Evolutionary conservation across 106 monocot genomes (phyloP).

Genomic region (Ottelia alismoides): DNA sequence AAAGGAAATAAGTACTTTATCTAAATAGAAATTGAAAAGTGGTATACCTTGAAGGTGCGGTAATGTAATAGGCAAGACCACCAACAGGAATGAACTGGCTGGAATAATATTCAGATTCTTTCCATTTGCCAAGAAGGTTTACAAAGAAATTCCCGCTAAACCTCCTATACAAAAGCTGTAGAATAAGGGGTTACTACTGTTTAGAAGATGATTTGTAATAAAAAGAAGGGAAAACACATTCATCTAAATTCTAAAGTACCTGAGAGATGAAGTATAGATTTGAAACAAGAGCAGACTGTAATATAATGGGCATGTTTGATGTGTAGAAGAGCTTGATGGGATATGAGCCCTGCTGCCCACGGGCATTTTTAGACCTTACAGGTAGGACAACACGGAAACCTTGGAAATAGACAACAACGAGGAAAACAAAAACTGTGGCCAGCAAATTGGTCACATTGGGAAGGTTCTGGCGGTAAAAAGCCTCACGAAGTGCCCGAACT

Average conservation of each 20-base stretch:
- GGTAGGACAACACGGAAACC: slow-evolving; percentile 11
- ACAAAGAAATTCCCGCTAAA: slow-evolving; percentile 4
- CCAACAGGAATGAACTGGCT: slow-evolving; percentile 7
- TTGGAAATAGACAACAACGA: slow-evolving; percentile 8
- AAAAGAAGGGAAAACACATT: no score
- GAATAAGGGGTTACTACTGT: no score
- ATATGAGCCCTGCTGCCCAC: no score
- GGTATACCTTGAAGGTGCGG: background rate
- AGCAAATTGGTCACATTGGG: slow-evolving; percentile 21
- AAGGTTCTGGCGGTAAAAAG: slow-evolving; percentile 24
- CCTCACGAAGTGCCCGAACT: slow-evolving; percentile 15
- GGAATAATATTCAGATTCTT: background rate
- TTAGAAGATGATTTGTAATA: no score
- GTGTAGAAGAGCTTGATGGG: slow-evolving; percentile 16
- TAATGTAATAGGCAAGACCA: background rate
- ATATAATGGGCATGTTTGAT: slow-evolving; percentile 1
- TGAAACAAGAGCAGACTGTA: slow-evolving; percentile 5
- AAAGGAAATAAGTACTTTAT: no score
- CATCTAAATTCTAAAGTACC: no score
- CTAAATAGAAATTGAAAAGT: background rate
- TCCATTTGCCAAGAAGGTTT: background rate
- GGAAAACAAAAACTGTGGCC: slow-evolving; percentile 18
- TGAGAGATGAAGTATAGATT: slow-evolving; percentile 5
- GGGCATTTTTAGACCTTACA: slow-evolving; percentile 16
- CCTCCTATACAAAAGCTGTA: slow-evolving; percentile 3